Base-by-base conservation (phyloP, 176 grass and related monocot species). In the Alopecurus myosuroides region DNA sequence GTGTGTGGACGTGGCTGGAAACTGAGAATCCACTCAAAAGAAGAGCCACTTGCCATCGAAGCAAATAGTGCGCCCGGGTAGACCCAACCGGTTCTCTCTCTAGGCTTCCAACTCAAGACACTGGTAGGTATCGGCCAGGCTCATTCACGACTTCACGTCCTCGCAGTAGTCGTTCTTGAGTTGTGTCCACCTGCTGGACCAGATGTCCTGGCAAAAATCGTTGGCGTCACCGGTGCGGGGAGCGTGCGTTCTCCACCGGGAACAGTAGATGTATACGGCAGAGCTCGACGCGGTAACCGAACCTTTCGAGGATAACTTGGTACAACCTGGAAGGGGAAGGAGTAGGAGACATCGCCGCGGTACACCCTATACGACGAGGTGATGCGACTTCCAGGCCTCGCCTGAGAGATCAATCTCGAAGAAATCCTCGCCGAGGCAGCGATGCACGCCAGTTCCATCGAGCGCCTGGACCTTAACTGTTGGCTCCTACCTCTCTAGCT, bases 61-160 rank as follows among this genome's bases (percentile, higher is more conserved):
- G 85, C 93, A 98, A 89, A 83, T 93, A 98, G 62, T 98, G 96
- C 37, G 96, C 89, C 25, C n/a, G 96, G 95, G 87, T 98, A 98
- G 13, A 98, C 96, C 96, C 96, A 98, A 2, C 96, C 96, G 25
- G n/a, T n/a, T 98, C 94, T 77, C 96, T 98, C 84, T 98, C 96
- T 57, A 98, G 80, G 28, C 82, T 31, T 83, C 29, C 17, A 69
- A 53, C 31, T n/a, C 87, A 23, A 98, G 88, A 91, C 96, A 98
- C 44, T 85, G 67, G 91, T 95, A 98, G n/a, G n/a, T n/a, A n/a
- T 62, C 96, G 89, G 7, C 96, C 96, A 3, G 87, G 68, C 1
- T 69, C 74, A 62, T 95, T 91, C 75, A 95, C 84, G 0, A 86
- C 70, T 42, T 87, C 73, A 77, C 90, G n/a, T n/a, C n/a, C n/a